Evolutionary conservation across 2,329 filamentous ascomycete genomes (phyloP).

Genomic region (Pezicula neosporulosa): DNA sequence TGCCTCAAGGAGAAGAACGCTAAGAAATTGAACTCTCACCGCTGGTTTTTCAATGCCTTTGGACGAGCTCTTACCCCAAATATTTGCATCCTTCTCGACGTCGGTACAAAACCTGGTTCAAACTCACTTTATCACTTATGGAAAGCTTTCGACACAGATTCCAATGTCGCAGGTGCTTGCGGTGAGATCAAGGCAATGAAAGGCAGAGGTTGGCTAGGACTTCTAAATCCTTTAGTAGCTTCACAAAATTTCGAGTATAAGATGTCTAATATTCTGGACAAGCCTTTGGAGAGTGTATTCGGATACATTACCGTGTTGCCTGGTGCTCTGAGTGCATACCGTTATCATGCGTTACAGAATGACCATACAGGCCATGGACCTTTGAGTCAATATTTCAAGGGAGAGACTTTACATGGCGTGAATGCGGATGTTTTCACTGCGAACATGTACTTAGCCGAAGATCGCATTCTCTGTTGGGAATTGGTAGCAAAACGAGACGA

Average conservation of each 20-base stretch:
- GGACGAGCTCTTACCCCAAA: conserved; percentile 90
- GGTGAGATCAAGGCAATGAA: conserved; percentile 98
- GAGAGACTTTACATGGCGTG: conserved; percentile 92
- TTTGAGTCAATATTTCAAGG: conserved; percentile 98
- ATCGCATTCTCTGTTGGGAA: conserved; percentile 91
- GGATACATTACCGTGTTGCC: conserved; percentile 97
- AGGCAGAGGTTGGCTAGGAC: conserved; percentile 74
- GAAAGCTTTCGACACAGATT: conserved; percentile 98
- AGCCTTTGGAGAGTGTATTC: conserved; percentile 94
- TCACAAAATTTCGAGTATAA: conserved; percentile 99
- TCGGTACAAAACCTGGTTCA: conserved; percentile 85
- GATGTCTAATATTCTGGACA: conserved; percentile 98
- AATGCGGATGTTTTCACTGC: conserved; percentile 97
- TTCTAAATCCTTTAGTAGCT: conserved; percentile 91
- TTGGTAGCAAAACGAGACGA: conserved; percentile 92
- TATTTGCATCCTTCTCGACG: conserved; percentile 93
- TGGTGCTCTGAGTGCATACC: conserved; percentile 90
- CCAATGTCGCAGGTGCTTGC: conserved; percentile 93
- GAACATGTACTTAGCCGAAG: conserved; percentile 91
- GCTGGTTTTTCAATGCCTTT: conserved; percentile 99
- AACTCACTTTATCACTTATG: conserved; percentile 96
- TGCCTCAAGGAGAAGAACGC: conserved; percentile 97
- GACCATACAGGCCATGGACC: conserved; percentile 94
- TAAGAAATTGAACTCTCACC: conserved; percentile 96
- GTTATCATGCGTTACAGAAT: conserved; percentile 94